Percentiles rank a stretch among this genome's conserved stretches.
Evolutionary conservation across 1,284 basidiomycete genomes (phyloP).

Genomic region (Thelephora terrestris): DNA sequence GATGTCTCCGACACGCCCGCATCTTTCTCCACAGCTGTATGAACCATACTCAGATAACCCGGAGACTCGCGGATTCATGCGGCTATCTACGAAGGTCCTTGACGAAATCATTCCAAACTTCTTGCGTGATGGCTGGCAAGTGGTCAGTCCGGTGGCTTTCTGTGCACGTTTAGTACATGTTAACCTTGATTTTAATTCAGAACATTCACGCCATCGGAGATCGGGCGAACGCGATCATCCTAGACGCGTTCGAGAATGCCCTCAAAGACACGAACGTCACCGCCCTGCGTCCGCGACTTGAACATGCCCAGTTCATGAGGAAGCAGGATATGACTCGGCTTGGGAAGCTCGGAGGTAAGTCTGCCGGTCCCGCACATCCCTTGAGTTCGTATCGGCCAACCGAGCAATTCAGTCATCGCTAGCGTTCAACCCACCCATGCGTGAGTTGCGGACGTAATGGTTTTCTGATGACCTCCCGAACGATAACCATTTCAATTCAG

Average conservation of each 20-base stretch:
- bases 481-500: conserved; percentile 23
- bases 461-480: background rate
- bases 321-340: conserved; percentile 64
- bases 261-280: conserved; percentile 48
- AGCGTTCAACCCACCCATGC: conserved; percentile 87
- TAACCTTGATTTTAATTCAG: conserved; percentile 26
- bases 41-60: conserved; percentile 80
- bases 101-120: conserved; percentile 58
- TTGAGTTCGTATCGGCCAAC: background rate
- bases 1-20: background rate
- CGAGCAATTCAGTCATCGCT: conserved; percentile 43
- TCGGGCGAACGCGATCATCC: conserved; percentile 75
- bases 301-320: conserved; percentile 84
- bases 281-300: conserved; percentile 69
- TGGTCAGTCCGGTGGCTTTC: conserved; percentile 39
- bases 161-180: background rate
- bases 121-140: conserved; percentile 70
- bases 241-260: conserved; percentile 72
- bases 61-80: conserved; percentile 67
- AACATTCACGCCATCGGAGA: conserved; percentile 91
- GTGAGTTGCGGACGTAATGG: conserved; percentile 31
- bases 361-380: conserved; percentile 10
- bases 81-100: conserved; percentile 55
- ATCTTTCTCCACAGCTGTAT: conserved; percentile 36
- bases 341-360: conserved; percentile 62